Percentiles rank a stretch among this genome's conserved stretches.
Evolutionary conservation across 2,329 filamentous ascomycete genomes (phyloP).

Genomic region (Stagonosporopsis chrysanthemi): DNA sequence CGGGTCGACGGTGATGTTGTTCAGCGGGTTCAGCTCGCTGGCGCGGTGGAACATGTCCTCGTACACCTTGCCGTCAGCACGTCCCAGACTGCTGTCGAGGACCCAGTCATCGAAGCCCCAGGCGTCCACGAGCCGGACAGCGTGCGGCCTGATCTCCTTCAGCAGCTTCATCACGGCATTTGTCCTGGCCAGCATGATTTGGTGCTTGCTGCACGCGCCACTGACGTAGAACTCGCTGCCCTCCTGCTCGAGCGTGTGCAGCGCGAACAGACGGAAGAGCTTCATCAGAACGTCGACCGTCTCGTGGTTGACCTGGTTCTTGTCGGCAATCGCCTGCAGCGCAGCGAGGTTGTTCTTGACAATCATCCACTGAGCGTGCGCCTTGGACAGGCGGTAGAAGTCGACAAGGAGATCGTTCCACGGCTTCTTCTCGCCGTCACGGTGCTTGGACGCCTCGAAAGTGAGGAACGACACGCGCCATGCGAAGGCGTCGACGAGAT

Average conservation of each 20-base stretch:
- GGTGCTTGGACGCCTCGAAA: conserved; percentile 76
- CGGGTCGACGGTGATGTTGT: conserved; percentile 74
- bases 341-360: conserved; percentile 81
- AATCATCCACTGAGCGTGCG: conserved; percentile 78
- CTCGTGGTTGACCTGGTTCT: conserved; percentile 63
- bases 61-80: conserved; percentile 77
- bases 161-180: conserved; percentile 74
- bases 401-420: conserved; percentile 80
- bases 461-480: conserved; percentile 78
- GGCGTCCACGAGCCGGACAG: conserved; percentile 73
- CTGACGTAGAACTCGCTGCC: conserved; percentile 76
- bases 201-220: conserved; percentile 72
- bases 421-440: conserved; percentile 75
- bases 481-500: conserved; percentile 76
- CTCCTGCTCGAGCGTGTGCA: conserved; percentile 73
- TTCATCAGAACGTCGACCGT: conserved; percentile 69
- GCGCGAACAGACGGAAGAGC: conserved; percentile 70
- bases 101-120: conserved; percentile 84
- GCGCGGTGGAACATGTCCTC: conserved; percentile 79
- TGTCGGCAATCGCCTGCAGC: conserved; percentile 64
- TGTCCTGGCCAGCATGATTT: conserved; percentile 73
- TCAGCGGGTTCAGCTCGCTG: conserved; percentile 75
- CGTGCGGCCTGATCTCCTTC: conserved; percentile 76
- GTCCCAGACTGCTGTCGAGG: conserved; percentile 73
- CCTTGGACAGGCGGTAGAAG: conserved; percentile 78